A percentile compares a stretch with the other conserved stretches of the same genome.
Conservation (phyloP, 257 asterid genomes). For the Capsicum chinense region DNA sequence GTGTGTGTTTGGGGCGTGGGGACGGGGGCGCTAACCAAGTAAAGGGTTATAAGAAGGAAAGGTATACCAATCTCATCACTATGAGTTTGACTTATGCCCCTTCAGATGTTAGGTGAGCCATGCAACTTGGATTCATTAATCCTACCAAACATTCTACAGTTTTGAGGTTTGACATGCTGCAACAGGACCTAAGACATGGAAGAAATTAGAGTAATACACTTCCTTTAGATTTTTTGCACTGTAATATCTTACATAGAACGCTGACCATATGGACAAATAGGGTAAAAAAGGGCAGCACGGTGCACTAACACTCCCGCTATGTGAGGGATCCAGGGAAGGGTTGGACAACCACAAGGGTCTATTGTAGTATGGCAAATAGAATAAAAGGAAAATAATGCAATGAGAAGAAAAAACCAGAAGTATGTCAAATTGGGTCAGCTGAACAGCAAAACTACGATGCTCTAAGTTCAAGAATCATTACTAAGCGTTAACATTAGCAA, state of each 20-base stretch:
- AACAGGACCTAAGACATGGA: background rate
- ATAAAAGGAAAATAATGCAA: background rate
- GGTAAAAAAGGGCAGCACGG: too few relatives aligned
- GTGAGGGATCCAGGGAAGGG: too few relatives aligned
- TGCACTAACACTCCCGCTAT: too few relatives aligned
- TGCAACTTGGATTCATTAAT: background rate
- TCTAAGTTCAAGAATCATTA: background rate
- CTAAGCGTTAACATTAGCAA: background rate
- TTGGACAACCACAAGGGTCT: too few relatives aligned
- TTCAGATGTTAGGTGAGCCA: background rate
- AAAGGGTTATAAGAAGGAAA: background rate
- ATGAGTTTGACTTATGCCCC: background rate
- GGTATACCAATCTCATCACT: background rate
- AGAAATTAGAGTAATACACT: background rate
- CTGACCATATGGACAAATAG: background rate
- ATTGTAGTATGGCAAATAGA: background rate
- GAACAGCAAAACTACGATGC: background rate
- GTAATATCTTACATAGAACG: background rate
- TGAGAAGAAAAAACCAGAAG: background rate
- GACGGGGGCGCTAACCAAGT: background rate
- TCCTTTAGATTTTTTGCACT: background rate
- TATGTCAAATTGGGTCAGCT: background rate
- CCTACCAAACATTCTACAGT: slow-evolving; percentile 9
- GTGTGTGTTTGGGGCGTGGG: too few relatives aligned
- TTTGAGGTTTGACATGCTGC: background rate